These are phyloP conservation scores for Calocybe indica DNA, from an alignment of 768 basidiomycete genomes.

Conservation along the genomic window DNA sequence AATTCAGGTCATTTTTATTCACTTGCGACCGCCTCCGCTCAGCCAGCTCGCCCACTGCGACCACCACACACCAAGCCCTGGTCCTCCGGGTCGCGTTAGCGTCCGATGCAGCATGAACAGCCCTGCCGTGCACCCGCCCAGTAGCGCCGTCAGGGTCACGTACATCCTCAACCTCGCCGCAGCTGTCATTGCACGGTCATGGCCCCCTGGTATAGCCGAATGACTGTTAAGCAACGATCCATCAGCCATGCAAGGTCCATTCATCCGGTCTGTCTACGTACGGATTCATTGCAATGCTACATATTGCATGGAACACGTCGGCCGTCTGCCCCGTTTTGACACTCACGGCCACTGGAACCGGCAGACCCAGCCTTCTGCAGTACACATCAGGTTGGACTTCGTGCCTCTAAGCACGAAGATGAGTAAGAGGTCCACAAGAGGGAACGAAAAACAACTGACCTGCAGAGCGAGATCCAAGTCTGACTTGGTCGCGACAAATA, in stretches of 20 bases:
- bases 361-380: conserved; percentile 82
- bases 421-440: conserved; percentile 2
- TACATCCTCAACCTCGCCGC: conserved; percentile 67
- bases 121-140: conserved; percentile 73
- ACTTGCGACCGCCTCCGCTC: conserved; percentile 47
- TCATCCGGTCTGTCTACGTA: conserved; percentile 35
- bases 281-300: conserved; percentile 83
- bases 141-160: conserved; percentile 61
- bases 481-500: conserved; percentile 99
- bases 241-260: conserved; percentile 2
- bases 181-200: conserved; percentile 69
- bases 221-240: conserved; percentile 27
- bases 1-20: conserved; percentile 10
- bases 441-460: conserved; percentile 32
- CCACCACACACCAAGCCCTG: conserved; percentile 45
- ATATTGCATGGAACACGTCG: conserved; percentile 84
- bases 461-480: conserved; percentile 96
- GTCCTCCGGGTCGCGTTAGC: conserved; percentile 55
- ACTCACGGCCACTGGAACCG: conserved; percentile 92
- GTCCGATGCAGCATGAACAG: conserved; percentile 67
- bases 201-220: conserved; percentile 76
- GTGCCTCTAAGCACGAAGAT: conserved; percentile 56
- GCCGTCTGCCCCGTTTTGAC: conserved; percentile 81
- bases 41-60: conserved; percentile 66
- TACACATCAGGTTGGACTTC: conserved; percentile 99